These are phyloP conservation scores for Solanum ahanhuiri DNA, from an alignment of 257 asterid species.

Conservation along the genomic window DNA sequence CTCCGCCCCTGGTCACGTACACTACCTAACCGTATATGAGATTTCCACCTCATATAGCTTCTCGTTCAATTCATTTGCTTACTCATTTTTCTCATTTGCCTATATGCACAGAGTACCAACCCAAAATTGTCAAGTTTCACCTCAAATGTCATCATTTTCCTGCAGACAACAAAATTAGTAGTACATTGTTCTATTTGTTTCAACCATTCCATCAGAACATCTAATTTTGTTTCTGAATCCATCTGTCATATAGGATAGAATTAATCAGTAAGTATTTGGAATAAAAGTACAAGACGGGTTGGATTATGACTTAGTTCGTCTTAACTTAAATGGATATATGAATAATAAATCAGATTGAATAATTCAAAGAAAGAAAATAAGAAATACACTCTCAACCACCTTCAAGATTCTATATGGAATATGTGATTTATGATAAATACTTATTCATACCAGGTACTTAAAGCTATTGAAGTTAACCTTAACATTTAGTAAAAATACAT, in stretches of 20 bases:
- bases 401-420: not conserved
- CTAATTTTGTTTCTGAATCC: not conserved
- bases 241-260: not conserved
- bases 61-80: not conserved
- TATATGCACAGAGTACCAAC: not conserved
- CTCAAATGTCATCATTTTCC: not conserved
- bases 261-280: not conserved
- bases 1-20: not conserved
- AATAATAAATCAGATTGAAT: not conserved
- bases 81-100: not conserved
- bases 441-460: not conserved
- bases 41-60: not conserved
- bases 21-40: not conserved
- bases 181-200: not conserved
- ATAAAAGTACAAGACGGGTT: not conserved
- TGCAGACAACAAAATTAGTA: not conserved
- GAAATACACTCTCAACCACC: not conserved
- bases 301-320: not conserved
- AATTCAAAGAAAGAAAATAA: not conserved
- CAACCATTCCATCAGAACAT: not conserved
- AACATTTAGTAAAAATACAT: too few relatives aligned
- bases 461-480: not conserved
- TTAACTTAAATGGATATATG: not conserved
- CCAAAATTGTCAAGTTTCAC: not conserved
- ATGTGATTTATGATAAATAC: not conserved